Percentiles rank a stretch among this genome's conserved stretches.
Evolutionary conservation across 805 yeast genomes (phyloP).

Genomic region (Starmerella geochares): DNA sequence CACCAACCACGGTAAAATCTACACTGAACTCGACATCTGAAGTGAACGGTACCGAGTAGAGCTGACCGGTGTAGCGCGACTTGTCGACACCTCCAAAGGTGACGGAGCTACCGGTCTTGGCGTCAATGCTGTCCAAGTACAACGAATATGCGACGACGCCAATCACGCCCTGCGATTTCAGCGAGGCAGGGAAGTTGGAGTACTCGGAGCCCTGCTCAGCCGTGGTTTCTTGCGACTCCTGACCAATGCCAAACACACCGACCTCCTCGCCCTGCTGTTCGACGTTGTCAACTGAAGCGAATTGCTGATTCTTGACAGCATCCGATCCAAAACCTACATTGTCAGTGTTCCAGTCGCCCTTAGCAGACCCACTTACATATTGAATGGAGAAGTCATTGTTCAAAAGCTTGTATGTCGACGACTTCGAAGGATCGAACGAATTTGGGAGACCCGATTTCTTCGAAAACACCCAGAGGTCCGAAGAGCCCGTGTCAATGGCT

Average conservation of each 20-base stretch:
- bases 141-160: constrained; percentile 38
- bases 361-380: constrained; percentile 36
- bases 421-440: constrained; percentile 15
- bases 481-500: constrained; percentile 59
- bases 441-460: constrained; percentile 3
- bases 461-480: constrained; percentile 46
- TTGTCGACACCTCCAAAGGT: constrained; percentile 62
- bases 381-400: constrained; percentile 24
- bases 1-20: constrained; percentile 16
- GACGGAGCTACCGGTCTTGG: constrained; percentile 17
- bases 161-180: constrained; percentile 36
- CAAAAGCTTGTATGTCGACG: constrained; percentile 24
- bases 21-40: constrained; percentile 14
- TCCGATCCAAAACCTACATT: constrained; percentile 41
- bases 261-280: constrained; percentile 10
- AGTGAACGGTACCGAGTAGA: constrained; percentile 23
- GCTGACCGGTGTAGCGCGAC: constrained; percentile 45
- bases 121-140: constrained; percentile 33
- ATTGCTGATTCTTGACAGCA: constrained; percentile 31
- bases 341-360: constrained; percentile 54
- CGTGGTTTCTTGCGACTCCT: constrained; percentile 10
- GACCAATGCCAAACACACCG: constrained; percentile 20
- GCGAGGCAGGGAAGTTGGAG: constrained; percentile 30
- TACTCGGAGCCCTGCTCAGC: constrained; percentile 18
- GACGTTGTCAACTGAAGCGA: constrained; percentile 11